Evolutionary conservation across 1,284 basidiomycete genomes (phyloP).

Genomic region (Ceratobasidium sp.): DNA sequence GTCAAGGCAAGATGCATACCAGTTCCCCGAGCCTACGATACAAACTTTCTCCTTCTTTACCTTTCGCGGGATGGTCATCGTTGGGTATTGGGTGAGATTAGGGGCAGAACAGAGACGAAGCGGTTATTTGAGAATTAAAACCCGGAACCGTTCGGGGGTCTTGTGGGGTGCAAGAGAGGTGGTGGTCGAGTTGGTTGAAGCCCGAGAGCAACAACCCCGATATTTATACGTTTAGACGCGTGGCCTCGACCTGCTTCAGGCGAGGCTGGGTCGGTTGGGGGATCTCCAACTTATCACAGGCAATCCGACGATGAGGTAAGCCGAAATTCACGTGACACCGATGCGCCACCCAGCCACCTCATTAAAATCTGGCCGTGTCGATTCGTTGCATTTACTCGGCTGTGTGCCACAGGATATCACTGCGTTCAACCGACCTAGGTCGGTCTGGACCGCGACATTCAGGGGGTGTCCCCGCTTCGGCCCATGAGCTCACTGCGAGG

Average conservation of each 20-base stretch:
- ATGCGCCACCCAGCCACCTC: background rate
- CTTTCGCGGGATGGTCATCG: background rate
- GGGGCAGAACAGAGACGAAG: background rate
- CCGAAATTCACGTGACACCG: background rate
- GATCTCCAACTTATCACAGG: constrained; percentile 15
- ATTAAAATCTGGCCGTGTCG: background rate
- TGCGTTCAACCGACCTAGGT: too few relatives aligned
- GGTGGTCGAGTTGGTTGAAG: background rate
- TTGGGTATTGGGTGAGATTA: background rate
- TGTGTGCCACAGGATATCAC: too few relatives aligned
- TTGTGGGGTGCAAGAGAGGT: background rate
- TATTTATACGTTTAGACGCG: background rate
- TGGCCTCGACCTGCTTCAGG: background rate
- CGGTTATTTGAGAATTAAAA: background rate
- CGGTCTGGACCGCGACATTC: too few relatives aligned
- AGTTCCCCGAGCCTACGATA: constrained; percentile 58
- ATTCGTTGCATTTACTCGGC: background rate
- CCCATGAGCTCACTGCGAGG: too few relatives aligned
- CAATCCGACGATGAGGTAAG: background rate
- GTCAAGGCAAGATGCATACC: constrained; percentile 24
- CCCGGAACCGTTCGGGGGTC: background rate
- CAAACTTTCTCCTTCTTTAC: constrained; percentile 59
- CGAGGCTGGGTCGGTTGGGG: constrained; percentile 21
- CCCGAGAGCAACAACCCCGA: background rate
- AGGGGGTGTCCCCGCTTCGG: too few relatives aligned